phyloP scores from a whole-genome alignment of 23 red algal genomes.

The Cyanidium caldarium region DNA sequence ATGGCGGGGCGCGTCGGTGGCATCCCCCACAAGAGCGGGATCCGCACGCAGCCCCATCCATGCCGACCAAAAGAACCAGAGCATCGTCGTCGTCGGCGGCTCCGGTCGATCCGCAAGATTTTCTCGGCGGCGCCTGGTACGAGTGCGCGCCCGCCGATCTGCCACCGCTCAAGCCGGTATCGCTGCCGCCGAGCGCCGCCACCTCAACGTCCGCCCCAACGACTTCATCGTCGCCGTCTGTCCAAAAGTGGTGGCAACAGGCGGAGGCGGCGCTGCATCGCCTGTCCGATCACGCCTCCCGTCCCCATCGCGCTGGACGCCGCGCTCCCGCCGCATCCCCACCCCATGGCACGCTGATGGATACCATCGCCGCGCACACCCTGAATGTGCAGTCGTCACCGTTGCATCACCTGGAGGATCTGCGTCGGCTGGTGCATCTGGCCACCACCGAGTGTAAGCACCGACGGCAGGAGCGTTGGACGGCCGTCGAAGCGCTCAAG shows the following conservation, averaged over 20 bases:
- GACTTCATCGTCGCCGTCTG: constrained; percentile 19
- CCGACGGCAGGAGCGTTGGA: constrained; percentile 15
- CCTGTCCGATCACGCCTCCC: neutral
- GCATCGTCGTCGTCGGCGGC: no score
- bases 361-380: constrained; percentile 40
- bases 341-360: constrained; percentile 25
- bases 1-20: no score
- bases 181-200: constrained; percentile 17
- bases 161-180: constrained; percentile 6
- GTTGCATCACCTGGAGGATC: constrained; percentile 39
- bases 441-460: constrained; percentile 14
- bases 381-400: constrained; percentile 48
- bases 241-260: constrained; percentile 12
- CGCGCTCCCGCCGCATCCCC: constrained; percentile 1
- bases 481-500: constrained; percentile 42
- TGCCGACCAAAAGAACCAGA: no score
- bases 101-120: no score
- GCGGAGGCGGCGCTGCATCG: neutral
- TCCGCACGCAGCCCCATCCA: no score
- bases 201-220: no score
- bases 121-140: constrained; percentile 44
- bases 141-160: constrained; percentile 27
- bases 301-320: neutral
- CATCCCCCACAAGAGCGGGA: no score
- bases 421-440: constrained; percentile 17